These are phyloP conservation scores for Parathielavia appendiculata DNA, from an alignment of 495 filamentous ascomycete species.

Conservation along the genomic window DNA sequence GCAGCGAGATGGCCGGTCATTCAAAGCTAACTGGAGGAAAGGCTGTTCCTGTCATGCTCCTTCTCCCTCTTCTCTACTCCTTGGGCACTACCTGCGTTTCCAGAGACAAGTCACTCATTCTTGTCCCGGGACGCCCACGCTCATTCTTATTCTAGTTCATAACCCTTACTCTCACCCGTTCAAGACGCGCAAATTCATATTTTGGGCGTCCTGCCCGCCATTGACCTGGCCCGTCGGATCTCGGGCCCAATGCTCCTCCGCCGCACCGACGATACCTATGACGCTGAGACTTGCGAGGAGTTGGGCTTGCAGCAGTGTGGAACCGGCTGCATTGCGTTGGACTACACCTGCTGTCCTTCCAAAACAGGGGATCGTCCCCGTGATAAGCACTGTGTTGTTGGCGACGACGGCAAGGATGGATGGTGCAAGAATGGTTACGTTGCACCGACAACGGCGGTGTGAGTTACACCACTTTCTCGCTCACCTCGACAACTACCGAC, in stretches of 20 bases:
- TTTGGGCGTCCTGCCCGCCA: constrained; percentile 20
- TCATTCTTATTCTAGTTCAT: constrained; percentile 8
- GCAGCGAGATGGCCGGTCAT: not conserved
- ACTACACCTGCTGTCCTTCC: constrained; percentile 7
- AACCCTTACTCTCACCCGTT: constrained; percentile 13
- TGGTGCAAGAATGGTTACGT: constrained; percentile 7
- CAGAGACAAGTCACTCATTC: constrained; percentile 11
- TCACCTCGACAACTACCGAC: not conserved
- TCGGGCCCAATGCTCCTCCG: not conserved
- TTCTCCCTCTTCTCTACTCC: constrained; percentile 7
- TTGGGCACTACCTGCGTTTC: constrained; percentile 7
- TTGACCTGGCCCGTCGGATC: constrained; percentile 9
- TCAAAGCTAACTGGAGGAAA: not conserved
- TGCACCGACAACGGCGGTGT: constrained; percentile 12
- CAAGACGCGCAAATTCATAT: constrained; percentile 16
- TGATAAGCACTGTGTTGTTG: not conserved
- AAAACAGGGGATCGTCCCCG: constrained; percentile 1
- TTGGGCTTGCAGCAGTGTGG: constrained; percentile 8
- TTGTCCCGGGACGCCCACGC: constrained; percentile 19
- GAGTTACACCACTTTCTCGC: constrained; percentile 1
- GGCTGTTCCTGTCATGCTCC: not conserved
- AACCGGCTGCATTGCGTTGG: constrained; percentile 4
- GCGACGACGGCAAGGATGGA: constrained; percentile 4
- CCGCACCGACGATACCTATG: not conserved
- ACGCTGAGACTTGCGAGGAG: not conserved